Conservation (phyloP, 352 stramenopile genomes). For the Pythium pectinolyticum region DNA sequence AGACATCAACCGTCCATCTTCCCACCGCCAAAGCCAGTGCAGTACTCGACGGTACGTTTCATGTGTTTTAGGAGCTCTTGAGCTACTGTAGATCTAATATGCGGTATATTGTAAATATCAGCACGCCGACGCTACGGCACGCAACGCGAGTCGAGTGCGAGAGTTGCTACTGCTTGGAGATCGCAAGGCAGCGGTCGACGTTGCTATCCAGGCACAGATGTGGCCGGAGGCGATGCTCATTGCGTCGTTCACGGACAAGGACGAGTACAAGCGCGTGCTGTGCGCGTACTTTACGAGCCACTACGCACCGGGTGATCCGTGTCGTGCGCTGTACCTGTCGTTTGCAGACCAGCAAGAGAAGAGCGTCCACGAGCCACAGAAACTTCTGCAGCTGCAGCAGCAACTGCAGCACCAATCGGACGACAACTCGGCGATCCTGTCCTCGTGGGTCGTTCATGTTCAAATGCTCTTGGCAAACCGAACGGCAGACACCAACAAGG, state of each 20-base stretch:
- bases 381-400: slow-evolving; percentile 46
- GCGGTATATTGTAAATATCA: slow-evolving; percentile 19
- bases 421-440: slow-evolving; percentile 58
- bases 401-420: too few species aligned
- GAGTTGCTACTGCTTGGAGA: slow-evolving; percentile 77
- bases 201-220: slow-evolving; percentile 80
- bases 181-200: slow-evolving; percentile 68
- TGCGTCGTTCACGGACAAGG: slow-evolving; percentile 81
- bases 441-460: slow-evolving; percentile 74
- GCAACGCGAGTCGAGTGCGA: slow-evolving; percentile 58
- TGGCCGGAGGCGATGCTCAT: slow-evolving; percentile 89
- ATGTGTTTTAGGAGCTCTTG: neutral
- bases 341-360: slow-evolving; percentile 86
- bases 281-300: slow-evolving; percentile 75
- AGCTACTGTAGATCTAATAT: neutral
- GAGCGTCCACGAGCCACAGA: slow-evolving; percentile 81
- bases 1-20: slow-evolving; percentile 48
- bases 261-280: slow-evolving; percentile 84
- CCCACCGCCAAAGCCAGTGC: slow-evolving; percentile 41
- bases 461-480: slow-evolving; percentile 82
- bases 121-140: slow-evolving; percentile 50
- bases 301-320: slow-evolving; percentile 76
- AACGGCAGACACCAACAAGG: slow-evolving; percentile 78
- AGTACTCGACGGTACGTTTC: slow-evolving; percentile 29
- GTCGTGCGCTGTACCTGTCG: slow-evolving; percentile 72